Percentiles rank a stretch among this genome's conserved stretches.
Conservation (phyloP, 768 basidiomycete species). For the Lactifluus volemus region DNA sequence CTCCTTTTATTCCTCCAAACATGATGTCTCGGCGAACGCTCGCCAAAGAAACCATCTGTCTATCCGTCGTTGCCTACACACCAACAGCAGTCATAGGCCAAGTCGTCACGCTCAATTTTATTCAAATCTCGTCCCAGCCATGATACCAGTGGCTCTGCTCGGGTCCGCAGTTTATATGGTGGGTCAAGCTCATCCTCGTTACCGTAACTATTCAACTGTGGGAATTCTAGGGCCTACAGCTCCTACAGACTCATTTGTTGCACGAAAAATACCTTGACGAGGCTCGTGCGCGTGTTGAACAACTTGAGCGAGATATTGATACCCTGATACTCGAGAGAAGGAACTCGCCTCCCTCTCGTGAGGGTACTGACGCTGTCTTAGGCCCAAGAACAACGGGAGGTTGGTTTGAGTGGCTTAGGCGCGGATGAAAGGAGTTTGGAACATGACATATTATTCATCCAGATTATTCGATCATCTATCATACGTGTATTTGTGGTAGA, state of each 20-base stretch:
- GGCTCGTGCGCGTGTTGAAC: conserved; percentile 40
- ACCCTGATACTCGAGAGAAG: conserved; percentile 21
- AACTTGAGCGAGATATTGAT: conserved; percentile 53
- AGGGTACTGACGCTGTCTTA: background rate
- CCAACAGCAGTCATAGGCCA: conserved; percentile 18
- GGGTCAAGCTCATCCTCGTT: conserved; percentile 20
- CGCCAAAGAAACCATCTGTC: background rate
- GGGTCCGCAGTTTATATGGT: conserved; percentile 77
- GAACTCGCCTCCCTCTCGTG: background rate
- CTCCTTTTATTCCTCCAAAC: background rate
- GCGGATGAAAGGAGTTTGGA: background rate
- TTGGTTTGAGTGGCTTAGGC: conserved; percentile 5
- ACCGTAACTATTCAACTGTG: background rate
- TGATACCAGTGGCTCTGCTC: conserved; percentile 70
- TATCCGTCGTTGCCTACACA: conserved; percentile 14
- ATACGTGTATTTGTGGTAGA: background rate
- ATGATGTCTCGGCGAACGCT: background rate
- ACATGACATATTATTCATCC: background rate
- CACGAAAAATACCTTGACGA: conserved; percentile 68
- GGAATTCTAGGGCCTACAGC: conserved; percentile 47
- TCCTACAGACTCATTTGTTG: conserved; percentile 50
- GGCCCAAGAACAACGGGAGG: background rate
- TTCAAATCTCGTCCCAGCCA: conserved; percentile 57
- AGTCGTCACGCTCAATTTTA: conserved; percentile 62
- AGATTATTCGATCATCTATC: background rate